A percentile compares a stretch with the other conserved stretches of the same genome.
Evolutionary conservation across 345 rosid genomes (phyloP).

Genomic region (Erodium maritimum): DNA sequence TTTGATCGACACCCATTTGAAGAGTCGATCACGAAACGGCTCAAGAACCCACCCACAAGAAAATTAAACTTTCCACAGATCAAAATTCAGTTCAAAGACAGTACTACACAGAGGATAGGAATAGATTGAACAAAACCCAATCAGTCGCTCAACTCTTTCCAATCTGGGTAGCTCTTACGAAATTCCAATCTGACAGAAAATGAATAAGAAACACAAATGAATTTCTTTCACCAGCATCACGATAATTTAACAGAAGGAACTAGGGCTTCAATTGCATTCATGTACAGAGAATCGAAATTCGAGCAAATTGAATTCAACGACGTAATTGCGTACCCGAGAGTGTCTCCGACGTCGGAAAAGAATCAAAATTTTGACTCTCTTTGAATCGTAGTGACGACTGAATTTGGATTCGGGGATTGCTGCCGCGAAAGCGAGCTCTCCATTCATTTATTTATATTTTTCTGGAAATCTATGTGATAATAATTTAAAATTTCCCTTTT

Average conservation of each 20-base stretch:
- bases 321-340: neutral
- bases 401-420: neutral
- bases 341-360: neutral
- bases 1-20: constrained; percentile 25
- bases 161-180: neutral
- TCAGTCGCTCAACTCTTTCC: neutral
- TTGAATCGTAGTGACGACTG: neutral
- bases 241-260: neutral
- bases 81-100: neutral
- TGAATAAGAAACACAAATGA: neutral
- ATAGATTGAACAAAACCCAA: neutral
- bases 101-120: neutral
- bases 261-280: neutral
- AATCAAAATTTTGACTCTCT: neutral
- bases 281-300: neutral
- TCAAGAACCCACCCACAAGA: neutral
- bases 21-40: constrained; percentile 2
- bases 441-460: neutral
- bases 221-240: neutral
- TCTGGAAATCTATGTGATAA: no score
- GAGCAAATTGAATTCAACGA: neutral
- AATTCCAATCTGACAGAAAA: neutral
- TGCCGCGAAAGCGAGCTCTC: neutral
- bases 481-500: no score
- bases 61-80: neutral